Base-by-base conservation (phyloP, 2,329 filamentous ascomycete genomes). In the Aspergillus transmontanensis region DNA sequence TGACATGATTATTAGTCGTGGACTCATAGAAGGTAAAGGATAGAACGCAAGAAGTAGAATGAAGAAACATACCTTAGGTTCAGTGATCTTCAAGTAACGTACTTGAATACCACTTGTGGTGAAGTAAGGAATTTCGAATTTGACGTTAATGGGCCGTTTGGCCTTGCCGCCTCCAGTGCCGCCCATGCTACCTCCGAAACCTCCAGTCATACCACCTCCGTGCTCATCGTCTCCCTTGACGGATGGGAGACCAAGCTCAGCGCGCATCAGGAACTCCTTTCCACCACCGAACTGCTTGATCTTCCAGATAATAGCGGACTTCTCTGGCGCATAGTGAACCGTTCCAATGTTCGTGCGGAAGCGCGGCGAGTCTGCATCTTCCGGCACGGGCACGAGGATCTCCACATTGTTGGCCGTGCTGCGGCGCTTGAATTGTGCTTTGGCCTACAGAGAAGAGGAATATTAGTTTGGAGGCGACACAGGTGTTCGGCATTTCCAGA, bases 71-170 rank as follows among this genome's bases (percentile, higher is more conserved):
- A 97, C 94, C 92, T 99, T 99, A 54, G 95, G 95, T 81, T 99
- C 95, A 68, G 96, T 98, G 75, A 99, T 99, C 86, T 99, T 99
- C 78, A 99, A 81, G 79, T 99, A 99, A 74, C 95, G 88, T 73
- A 99, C 95, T 80, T 99, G 96, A 71, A 99, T 99, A 68, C 95
- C 95, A 81, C 92, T 96, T 3, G 96, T 99, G n/a, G 95, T 99
- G 78, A 99, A 99, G 81, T 99, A 99, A n/a, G 95, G 95, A 75
- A 99, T 99, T 83, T 99, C 95, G 78, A 99, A 99, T 83, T 99
- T 99, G 82, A 99, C 95, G 79, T 94, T 94, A 74, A 99, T 99
- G 0, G 95, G 95, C 71, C 95, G 85, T 85, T 98, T 99, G 23
- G 92, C 92, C 82, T 98, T 98, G 63, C 88, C 89, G 5, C 88